Evolutionary conservation across 2,329 filamentous ascomycete genomes (phyloP).

Genomic region (Penicillium paneum): DNA sequence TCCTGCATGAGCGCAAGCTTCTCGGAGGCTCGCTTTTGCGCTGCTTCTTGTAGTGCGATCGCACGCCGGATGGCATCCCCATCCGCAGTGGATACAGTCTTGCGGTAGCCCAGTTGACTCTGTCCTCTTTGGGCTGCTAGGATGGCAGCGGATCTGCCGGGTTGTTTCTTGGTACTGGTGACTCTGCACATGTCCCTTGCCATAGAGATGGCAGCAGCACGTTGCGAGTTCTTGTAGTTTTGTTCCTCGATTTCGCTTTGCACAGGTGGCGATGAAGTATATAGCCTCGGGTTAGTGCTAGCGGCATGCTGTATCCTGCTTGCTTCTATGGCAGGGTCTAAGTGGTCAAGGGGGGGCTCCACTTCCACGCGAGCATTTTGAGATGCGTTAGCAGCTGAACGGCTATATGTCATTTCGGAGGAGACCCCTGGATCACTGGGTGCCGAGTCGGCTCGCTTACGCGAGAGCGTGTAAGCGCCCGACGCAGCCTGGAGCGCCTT

Average conservation of each 20-base stretch:
- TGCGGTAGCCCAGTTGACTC: slow-evolving; percentile 33
- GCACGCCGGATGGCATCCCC: slow-evolving; percentile 24
- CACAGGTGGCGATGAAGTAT: slow-evolving; percentile 70
- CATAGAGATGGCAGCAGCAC: slow-evolving; percentile 84
- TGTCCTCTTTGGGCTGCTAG: slow-evolving; percentile 35
- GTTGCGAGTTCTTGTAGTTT: slow-evolving; percentile 67
- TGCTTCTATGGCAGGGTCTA: slow-evolving; percentile 47
- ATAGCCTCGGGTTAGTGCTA: slow-evolving; percentile 71
- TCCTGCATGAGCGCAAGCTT: slow-evolving; percentile 76
- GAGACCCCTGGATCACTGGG: slow-evolving; percentile 44
- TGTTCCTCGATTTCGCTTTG: slow-evolving; percentile 70
- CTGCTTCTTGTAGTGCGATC: slow-evolving; percentile 71
- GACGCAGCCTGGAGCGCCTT: slow-evolving; percentile 73
- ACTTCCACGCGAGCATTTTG: slow-evolving; percentile 47
- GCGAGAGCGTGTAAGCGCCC: slow-evolving; percentile 64
- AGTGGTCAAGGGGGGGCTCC: slow-evolving; percentile 48
- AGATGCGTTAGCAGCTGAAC: slow-evolving; percentile 69
- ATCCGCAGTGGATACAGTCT: slow-evolving; percentile 28
- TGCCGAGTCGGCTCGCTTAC: slow-evolving; percentile 63
- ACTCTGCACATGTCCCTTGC: slow-evolving; percentile 78
- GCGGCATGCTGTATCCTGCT: slow-evolving; percentile 64
- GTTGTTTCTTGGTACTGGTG: slow-evolving; percentile 44
- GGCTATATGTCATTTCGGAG: slow-evolving; percentile 56
- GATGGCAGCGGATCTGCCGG: slow-evolving; percentile 19
- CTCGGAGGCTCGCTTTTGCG: slow-evolving; percentile 80